Conservation (phyloP, 352 stramenopile species). For the Globisporangium megalacanthum region DNA sequence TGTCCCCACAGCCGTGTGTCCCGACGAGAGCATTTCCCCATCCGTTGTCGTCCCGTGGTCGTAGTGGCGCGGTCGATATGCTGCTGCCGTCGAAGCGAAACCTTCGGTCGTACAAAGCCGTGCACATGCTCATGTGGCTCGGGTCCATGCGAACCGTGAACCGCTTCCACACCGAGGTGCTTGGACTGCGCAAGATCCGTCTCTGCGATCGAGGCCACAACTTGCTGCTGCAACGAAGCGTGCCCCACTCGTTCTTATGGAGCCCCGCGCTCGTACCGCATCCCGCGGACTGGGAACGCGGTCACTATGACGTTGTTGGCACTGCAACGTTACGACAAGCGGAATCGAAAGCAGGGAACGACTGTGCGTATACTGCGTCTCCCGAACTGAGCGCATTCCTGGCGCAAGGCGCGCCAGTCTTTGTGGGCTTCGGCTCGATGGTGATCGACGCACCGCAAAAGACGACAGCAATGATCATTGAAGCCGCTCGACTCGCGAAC, state of each 20-base stretch:
- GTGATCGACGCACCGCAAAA: slow-evolving; percentile 75
- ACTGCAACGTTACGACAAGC: slow-evolving; percentile 9
- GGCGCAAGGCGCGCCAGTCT: slow-evolving; percentile 77
- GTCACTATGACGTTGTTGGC: slow-evolving; percentile 12
- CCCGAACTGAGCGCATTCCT: slow-evolving; percentile 64
- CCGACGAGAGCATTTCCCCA: slow-evolving; percentile 88
- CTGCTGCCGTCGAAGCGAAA: slow-evolving; percentile 36
- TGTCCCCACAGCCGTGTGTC: slow-evolving; percentile 91
- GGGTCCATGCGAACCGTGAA: slow-evolving; percentile 41
- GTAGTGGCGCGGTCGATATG: not conserved
- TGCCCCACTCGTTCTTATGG: slow-evolving; percentile 77
- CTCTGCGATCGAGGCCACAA: slow-evolving; percentile 23
- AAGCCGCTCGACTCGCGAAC: slow-evolving; percentile 48
- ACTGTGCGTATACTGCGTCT: slow-evolving; percentile 41
- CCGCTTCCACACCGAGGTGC: slow-evolving; percentile 36
- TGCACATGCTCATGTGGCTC: slow-evolving; percentile 49
- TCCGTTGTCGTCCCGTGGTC: slow-evolving; percentile 46
- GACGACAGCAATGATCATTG: slow-evolving; percentile 82
- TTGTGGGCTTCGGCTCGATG: slow-evolving; percentile 94
- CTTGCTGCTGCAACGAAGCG: slow-evolving; percentile 26
- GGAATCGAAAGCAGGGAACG: not conserved
- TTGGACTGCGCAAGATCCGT: slow-evolving; percentile 37
- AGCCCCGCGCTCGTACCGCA: slow-evolving; percentile 49
- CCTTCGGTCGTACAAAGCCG: slow-evolving; percentile 42
- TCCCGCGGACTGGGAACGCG: slow-evolving; percentile 46